Evolutionary conservation across 1,284 basidiomycete genomes (phyloP).

Genomic region (Tranzscheliella williamsii): DNA sequence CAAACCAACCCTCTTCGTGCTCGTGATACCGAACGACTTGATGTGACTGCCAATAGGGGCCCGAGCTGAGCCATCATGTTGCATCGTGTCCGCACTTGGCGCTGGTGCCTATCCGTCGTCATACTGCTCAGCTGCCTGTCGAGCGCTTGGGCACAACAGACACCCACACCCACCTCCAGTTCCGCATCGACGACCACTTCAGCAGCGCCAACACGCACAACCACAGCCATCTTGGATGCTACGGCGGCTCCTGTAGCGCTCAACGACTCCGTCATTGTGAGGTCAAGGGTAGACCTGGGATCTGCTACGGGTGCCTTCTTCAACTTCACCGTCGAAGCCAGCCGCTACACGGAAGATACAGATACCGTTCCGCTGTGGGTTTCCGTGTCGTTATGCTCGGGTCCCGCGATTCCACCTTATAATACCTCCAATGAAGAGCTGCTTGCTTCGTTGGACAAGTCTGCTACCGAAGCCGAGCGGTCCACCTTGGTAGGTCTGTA

Average conservation of each 20-base stretch:
- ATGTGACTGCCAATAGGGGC: no score
- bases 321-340: slow-evolving; percentile 34
- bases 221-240: slow-evolving; percentile 20
- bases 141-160: no score
- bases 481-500: slow-evolving; percentile 46
- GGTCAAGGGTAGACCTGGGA: slow-evolving; percentile 24
- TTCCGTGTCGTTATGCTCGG: slow-evolving; percentile 49
- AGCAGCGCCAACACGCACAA: slow-evolving; percentile 5
- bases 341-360: slow-evolving; percentile 7
- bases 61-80: no score
- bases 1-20: no score
- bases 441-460: slow-evolving; percentile 24
- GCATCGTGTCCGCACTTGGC: no score
- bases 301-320: slow-evolving; percentile 34
- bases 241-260: slow-evolving; percentile 22
- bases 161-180: neutral
- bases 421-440: slow-evolving; percentile 48
- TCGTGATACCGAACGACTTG: no score
- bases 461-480: slow-evolving; percentile 31
- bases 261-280: slow-evolving; percentile 43
- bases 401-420: slow-evolving; percentile 50
- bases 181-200: slow-evolving; percentile 4
- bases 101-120: no score
- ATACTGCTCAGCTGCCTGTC: no score
- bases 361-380: slow-evolving; percentile 32